Evolutionary conservation across 148 eudicot species (phyloP), one percentile per base, ranked within the genome.

Genomic region (Chenopodium suecicum): DNA sequence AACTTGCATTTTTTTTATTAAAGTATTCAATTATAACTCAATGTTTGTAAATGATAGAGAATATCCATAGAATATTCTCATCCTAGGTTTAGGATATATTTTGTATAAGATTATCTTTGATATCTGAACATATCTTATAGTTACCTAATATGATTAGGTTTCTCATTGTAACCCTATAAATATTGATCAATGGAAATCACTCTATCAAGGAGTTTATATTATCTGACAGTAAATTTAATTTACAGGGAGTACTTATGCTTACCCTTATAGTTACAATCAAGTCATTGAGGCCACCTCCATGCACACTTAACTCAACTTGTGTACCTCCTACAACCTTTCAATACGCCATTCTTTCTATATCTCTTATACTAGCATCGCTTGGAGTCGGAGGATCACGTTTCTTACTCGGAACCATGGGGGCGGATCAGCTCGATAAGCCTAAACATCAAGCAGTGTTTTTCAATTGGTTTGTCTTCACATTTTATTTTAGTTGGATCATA

Each of bases 321-420:
- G 76, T 48, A 32, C n/a, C 85, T 9, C 84, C 90, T 67, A 76
- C 91, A 17, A 78, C 27, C 1, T 56, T 71, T 2, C 91, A 89
- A 50, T 81, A 76, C 19, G 80, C 84, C 12, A 60, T 82, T 63
- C 84, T 90, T 29, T 88, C 81, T 69, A 52, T 77, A 11, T 83
- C 83, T 63, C 75, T 90, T 20, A 82, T 81, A 12, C 37, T 90
- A 44, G 90, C 83, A 11, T 88, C 88, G 1, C 47, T 88, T 9
- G 92, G 92, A 2, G 37, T 83, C 1, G 92, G 89, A 1, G 92
- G 92, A 8, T 81, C 88, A 0, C 88, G 92, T 1, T 85, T 81
- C 80, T 77, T 87, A 27, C 76, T 86, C 6, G 88, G 82, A 27
- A 85, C 90, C 27, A 86, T 88, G 88, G 92, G 92, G 7, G 90